Evolutionary conservation across 2,329 filamentous ascomycete species (phyloP), one percentile per base, ranked within the genome.

Genomic region (Kalaharituber pfeilii): DNA sequence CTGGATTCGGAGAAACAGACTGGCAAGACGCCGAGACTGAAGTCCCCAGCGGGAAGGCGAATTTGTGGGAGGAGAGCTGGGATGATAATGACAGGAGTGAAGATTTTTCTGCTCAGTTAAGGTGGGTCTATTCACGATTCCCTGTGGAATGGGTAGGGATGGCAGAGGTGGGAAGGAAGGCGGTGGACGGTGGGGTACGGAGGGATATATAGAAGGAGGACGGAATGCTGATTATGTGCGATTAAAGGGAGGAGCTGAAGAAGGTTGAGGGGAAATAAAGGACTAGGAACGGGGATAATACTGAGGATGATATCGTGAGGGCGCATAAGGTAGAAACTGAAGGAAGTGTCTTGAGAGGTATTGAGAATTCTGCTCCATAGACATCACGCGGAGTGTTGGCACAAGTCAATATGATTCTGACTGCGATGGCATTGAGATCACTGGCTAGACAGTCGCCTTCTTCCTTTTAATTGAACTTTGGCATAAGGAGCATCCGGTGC

Each of bases 1-100:
- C 4, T 39, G 33, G 33, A 18, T 4, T 39, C 20, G 33, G n/a
- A 9, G n/a, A 36, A 26, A 59, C 64, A 94, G 91, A 96, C 71
- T 98, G 91, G 91, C 75, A 81, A 52, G 81, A 87, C 69, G 86
- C 94, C 67, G 88, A 94, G 67, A 86, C 86, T 58, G 86, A 95
- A 67, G 82, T 81, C 54, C 84, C 83, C 55, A 75, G 77, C 3
- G 15, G 42, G 9, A 47, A 47, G 15, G 42, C 42, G 42, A 47
- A 47, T 47, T 22, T 47, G 53, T 98, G 91, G 91, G 91, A 98
- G 71, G 91, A 98, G 75, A 95, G 87, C 75, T 98, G 91, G 91
- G 91, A 98, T 67, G 91, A 98, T 66, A 89, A 96, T 68, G 91
- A 96, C 71, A 91, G 86, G 62, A 91, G 78, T 65, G 91, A 98